phyloP scores from a whole-genome alignment of 1,284 basidiomycete genomes.

The Fomitopsis pinicola region DNA sequence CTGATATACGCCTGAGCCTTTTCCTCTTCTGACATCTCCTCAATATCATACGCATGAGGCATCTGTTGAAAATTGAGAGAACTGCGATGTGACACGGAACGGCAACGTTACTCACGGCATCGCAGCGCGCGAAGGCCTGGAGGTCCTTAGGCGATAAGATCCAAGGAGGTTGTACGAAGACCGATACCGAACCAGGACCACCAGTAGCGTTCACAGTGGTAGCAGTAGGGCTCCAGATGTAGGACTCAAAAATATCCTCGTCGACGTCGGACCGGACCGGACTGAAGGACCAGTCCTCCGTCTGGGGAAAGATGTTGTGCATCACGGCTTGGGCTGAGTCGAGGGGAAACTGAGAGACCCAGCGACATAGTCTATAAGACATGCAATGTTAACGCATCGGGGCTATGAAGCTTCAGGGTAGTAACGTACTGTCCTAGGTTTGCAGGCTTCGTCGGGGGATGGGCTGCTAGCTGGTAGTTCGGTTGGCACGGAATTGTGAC shows the following conservation, averaged over 20 bases:
- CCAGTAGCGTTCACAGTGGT: conserved; percentile 17
- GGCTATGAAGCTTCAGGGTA: background rate
- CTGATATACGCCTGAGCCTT: background rate
- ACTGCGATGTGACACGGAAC: background rate
- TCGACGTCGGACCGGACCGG: conserved; percentile 34
- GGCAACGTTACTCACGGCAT: conserved; percentile 34
- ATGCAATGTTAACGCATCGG: conserved; percentile 1
- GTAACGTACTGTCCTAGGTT: conserved; percentile 8
- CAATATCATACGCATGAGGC: background rate
- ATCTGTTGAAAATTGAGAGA: background rate
- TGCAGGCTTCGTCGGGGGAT: background rate
- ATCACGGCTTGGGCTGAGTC: conserved; percentile 50
- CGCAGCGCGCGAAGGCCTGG: conserved; percentile 44
- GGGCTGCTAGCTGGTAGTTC: background rate
- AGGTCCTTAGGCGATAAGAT: conserved; percentile 52
- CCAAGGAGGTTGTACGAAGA: conserved; percentile 68
- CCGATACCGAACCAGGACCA: conserved; percentile 33
- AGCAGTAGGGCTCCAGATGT: conserved; percentile 41
- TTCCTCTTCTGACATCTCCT: background rate
- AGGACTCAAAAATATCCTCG: conserved; percentile 39
- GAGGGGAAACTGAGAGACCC: conserved; percentile 50
- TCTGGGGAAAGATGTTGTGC: conserved; percentile 43
- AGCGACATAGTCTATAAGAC: conserved; percentile 30
- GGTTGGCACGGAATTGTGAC: conserved; percentile 41
- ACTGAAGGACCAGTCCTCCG: conserved; percentile 33